Base-by-base conservation (phyloP, 495 filamentous ascomycete species). In the Apodospora peruviana region DNA sequence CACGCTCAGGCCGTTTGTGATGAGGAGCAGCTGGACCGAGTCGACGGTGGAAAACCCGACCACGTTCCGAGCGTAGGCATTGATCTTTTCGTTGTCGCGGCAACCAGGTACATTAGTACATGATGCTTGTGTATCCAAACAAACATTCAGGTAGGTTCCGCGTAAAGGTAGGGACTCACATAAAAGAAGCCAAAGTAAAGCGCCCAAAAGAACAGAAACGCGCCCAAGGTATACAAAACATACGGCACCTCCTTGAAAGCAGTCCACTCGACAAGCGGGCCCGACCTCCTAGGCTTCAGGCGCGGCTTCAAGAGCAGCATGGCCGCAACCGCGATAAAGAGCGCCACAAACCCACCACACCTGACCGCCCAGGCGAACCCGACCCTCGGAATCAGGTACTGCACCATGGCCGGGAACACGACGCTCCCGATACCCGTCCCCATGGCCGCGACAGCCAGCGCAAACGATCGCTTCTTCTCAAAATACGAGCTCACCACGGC, bases 181-280 rank as follows among this genome's bases (percentile, higher is more conserved):
- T 71, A 75, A 40, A 75, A 73, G 35, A 56, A 69, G 2, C 65
- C 70, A 54, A 75, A 74, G 48, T 69, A 74, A 19, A 75, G 51
- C 9, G 63, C 67, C 64, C 59, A 73, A 37, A 68, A 72, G 55
- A 71, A 55, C 19, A 74, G 38, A 35, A 72, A 73, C 0, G 65
- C 50, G 5, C 64, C 69, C 12, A 65, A 47, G 16, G 57, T 50
- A 52, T 65, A 75, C 24, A 74, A 48, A 2, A 62, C 23, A 23
- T 71, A 75, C 0, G 70, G 62, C 1, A 47, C 51, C 48, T 75
- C 72, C 34, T 55, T 61, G 42, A 74, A 72, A 1, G 70, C 68
- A 7, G 54, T 36, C 68, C 69, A 71, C 19, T 75, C 72, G 14
- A 75, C 50, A 16, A 71, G 18, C 7, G 68, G 61, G 0, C 70